Base-by-base conservation (phyloP, 2,329 filamentous ascomycete genomes). In the Paecilomyces sp. region DNA sequence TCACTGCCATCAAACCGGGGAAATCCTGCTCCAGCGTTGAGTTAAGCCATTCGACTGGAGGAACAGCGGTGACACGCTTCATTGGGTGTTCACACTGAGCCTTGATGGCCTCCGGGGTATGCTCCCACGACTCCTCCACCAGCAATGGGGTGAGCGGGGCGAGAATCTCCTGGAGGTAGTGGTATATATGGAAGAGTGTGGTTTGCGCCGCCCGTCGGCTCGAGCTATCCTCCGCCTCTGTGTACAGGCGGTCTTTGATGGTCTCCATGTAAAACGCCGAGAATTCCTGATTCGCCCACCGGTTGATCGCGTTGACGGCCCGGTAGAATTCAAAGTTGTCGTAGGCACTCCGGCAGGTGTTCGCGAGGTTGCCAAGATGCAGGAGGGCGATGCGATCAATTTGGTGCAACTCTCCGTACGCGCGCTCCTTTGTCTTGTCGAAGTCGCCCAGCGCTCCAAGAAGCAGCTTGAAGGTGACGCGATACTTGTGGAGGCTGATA, bases 241-340 rank as follows among this genome's bases (percentile, higher is more conserved):
- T 94, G 78, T 99, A 99, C 1, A 97, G 80, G 2, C 91, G 83
- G 69, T 99, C 94, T 75, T 99, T 99, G 67, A 92, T 81, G 0
- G 90, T 87, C 74, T 99, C 94, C 60, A 99, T 85, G 73, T 97
- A 99, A 74, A 97, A 96, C 0, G 93, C 88, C 0, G 92, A 97
- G 25, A 99, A 82, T 65, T 97, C 90, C 25, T 82, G 86, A 58
- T 87, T 86, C 61, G 96, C 82, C 87, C 92, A 97, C 63, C 85
- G 84, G 74, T 92, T 95, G 64, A 97, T 81, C 3, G 83, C 76
- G 61, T 81, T 85, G 5, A 92, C 80, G 12, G 84, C 92, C 74
- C 86, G 89, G 81, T 91, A 88, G 74, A 96, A 97, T 69, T 96
- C 90, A 70, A 90, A 89, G 28, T 84, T 84, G 36, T 83, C 75